Percentiles rank a stretch among this genome's conserved stretches.
Conservation (phyloP, 352 stramenopile genomes). For the Pythium vanterpoolii region DNA sequence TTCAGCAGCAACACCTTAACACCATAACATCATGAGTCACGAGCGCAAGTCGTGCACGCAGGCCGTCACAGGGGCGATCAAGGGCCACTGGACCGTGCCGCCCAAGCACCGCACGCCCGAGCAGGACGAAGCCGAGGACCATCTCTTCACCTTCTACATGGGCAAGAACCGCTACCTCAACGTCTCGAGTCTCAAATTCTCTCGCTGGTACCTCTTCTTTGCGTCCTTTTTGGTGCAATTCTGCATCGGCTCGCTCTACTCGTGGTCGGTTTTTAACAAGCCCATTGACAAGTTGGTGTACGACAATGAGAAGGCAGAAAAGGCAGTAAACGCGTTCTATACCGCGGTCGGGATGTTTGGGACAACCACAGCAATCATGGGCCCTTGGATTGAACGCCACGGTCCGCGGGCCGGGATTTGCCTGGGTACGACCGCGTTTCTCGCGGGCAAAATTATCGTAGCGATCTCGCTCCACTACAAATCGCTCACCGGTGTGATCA, state of each 20-base stretch:
- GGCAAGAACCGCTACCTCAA: conserved; percentile 29
- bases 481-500: conserved; percentile 50
- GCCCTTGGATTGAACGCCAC: conserved; percentile 57
- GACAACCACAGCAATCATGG: conserved; percentile 45
- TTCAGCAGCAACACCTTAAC: no score
- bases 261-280: conserved; percentile 69
- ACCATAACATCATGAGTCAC: neutral
- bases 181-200: conserved; percentile 36
- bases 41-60: conserved; percentile 14
- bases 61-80: conserved; percentile 5
- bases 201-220: conserved; percentile 64
- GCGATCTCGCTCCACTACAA: conserved; percentile 48
- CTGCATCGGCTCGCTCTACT: conserved; percentile 69
- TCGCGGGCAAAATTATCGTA: conserved; percentile 53
- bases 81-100: conserved; percentile 29
- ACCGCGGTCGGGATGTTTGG: conserved; percentile 60
- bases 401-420: conserved; percentile 41
- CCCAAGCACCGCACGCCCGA: conserved; percentile 24
- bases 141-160: conserved; percentile 32
- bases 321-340: conserved; percentile 68
- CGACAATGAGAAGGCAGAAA: conserved; percentile 39
- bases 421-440: conserved; percentile 40
- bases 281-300: conserved; percentile 56
- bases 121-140: conserved; percentile 33
- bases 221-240: conserved; percentile 64